Evolutionary conservation across 2,329 filamentous ascomycete genomes (phyloP), one percentile per base, ranked within the genome.

Genomic region (Sarocladiaceae sp.): DNA sequence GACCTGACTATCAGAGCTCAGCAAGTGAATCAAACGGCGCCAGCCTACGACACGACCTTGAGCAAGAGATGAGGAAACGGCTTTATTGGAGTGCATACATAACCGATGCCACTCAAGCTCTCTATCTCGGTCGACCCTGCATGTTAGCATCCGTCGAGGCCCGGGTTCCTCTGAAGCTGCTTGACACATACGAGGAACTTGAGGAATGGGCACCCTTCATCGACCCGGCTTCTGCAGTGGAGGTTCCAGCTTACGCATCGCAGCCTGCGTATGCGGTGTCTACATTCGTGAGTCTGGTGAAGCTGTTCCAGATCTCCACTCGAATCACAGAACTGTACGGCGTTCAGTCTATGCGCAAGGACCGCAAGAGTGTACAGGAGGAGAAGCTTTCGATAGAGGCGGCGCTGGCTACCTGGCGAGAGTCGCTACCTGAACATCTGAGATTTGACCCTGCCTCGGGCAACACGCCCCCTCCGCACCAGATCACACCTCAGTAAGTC

Each of bases 1-100:
- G 49, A 0, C 55, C 55, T 3, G 55, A 58, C 33, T 56, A 55
- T 33, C 53, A 54, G 45, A 57, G 48, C 39, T 51, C 51, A 2
- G 55, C 37, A 52, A 47, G 3, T 10, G 37, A 23, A 53, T 55
- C 40, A 47, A 55, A 23, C 16, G 24, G 16, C 6, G 53, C 54
- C n/a, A 56, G 53, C 39, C 47, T 59, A 15, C 52, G 53, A 5
- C 53, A 53, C 2, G 57, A 59, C 26, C 24, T 60, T 40, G 57
- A 60, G 29, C 57, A 57, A 29, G 60, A 62, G 49, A 61, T 62
- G 53, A 56, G 58, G 26, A 58, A 59, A 45, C 54, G 60, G 7
- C 51, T 63, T 5, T 63, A 62, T 44, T 63, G 60, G 60, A 59
- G 59, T 20, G 60, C 60, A 13, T 61, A 61, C 33, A 56, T 58